Conservation (phyloP, 2,329 filamentous ascomycete genomes). For the Aspergillus neoniger region DNA sequence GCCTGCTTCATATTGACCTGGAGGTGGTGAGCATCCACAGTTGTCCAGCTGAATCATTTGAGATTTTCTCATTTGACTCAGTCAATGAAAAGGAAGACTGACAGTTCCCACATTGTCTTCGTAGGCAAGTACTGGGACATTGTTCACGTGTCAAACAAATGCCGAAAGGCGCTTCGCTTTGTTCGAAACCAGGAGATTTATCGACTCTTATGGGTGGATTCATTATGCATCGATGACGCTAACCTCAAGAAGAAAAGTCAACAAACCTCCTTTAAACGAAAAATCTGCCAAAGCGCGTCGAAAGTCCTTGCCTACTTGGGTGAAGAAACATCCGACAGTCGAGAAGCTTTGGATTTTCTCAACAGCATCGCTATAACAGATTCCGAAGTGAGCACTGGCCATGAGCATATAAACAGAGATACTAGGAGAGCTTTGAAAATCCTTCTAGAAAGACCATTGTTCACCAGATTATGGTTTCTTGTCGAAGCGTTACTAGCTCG, state of each 20-base stretch:
- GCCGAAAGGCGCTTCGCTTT: not conserved
- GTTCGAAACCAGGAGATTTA: not conserved
- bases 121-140: constrained; percentile 10
- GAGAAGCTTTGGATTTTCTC: not conserved
- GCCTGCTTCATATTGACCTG: not conserved
- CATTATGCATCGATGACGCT: not conserved
- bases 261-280: not conserved
- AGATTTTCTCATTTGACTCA: constrained; percentile 2
- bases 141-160: not conserved
- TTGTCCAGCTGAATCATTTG: not conserved
- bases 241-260: not conserved
- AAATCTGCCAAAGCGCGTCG: constrained; percentile 2
- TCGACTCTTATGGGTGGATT: constrained; percentile 8
- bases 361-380: not conserved
- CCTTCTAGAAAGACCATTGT: constrained; percentile 1
- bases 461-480: not conserved
- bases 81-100: not conserved
- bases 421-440: not conserved
- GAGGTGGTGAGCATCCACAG: constrained; percentile 1
- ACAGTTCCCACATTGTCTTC: not conserved
- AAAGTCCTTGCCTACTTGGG: constrained; percentile 9
- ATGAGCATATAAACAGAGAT: not conserved
- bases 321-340: not conserved
- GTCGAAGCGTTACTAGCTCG: not conserved
- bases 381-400: not conserved